Base-by-base conservation (phyloP, 2,329 filamentous ascomycete species). In the Chaetomium olivaceum region DNA sequence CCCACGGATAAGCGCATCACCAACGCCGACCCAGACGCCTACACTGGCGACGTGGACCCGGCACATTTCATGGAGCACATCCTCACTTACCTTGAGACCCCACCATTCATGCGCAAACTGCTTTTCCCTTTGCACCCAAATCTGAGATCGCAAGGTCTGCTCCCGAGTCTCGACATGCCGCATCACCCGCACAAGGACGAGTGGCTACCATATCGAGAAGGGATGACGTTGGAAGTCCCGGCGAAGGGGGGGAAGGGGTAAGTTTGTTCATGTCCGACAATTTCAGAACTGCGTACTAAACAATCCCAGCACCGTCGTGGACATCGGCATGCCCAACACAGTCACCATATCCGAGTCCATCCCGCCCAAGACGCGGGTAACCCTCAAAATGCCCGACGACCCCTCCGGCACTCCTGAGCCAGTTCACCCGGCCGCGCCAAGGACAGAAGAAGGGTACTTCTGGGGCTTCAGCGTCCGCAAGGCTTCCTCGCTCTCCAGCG, bases 61-160 rank as follows among this genome's bases (percentile, higher is more conserved):
- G 88, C 88, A 65, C 89, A 93, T 78, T 96, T 94, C 78, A 82
- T 96, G 25, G 84, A 87, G 59, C 92, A 95, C 74, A 79, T 96
- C 7, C 81, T 96, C 8, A 89, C 86, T 66, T 96, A 93, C 77
- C 86, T 96, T 67, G 92, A 96, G 77, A 91, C 91, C 4, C 92
- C 92, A 33, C 91, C 92, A 1, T 90, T 95, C 77, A 87, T 96
- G 78, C 87, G 91, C 72, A 89, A 88, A 74, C 78, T 83, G 1
- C 82, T 96, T 3, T 94, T 96, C 71, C 89, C 89, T 1, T 80
- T 93, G 68, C 92, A 96, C 74, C 88, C 90, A 11, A 93, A 96
- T 74, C 81, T 96, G 51, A 82, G 86, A 48, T 86, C 87, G 14
- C 91, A 91, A 48, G 91, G 91, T 8, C 82, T 89, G 48, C 80